A percentile compares a stretch with the other conserved stretches of the same genome.
These are phyloP conservation scores for Hansenula sp. DNA, from an alignment of 1,139 yeast genomes.

Conservation along the genomic window DNA sequence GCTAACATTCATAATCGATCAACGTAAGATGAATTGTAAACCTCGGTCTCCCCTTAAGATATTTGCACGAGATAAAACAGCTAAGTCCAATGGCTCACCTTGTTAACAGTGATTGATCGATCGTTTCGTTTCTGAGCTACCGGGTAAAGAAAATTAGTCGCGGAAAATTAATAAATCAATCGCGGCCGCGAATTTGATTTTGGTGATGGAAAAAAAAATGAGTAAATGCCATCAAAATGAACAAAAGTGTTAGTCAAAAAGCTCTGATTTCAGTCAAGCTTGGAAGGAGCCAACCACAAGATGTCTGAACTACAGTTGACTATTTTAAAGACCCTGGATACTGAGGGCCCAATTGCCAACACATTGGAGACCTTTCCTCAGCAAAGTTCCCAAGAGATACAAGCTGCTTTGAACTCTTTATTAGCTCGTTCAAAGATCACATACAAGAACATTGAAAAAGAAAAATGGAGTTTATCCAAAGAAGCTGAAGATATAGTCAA, in stretches of 20 bases:
- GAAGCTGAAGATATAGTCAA: slow-evolving; percentile 81
- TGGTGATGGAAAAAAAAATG: neutral
- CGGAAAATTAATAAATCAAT: neutral
- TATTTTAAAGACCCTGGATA: slow-evolving; percentile 60
- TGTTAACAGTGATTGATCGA: too few relatives aligned
- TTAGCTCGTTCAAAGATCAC: slow-evolving; percentile 80
- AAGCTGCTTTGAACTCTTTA: slow-evolving; percentile 81
- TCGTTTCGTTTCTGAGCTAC: too few relatives aligned
- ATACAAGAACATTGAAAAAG: slow-evolving; percentile 72
- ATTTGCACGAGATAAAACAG: too few relatives aligned
- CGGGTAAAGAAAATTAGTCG: too few relatives aligned
- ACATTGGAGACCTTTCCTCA: slow-evolving; percentile 57
- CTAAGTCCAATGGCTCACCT: too few relatives aligned
- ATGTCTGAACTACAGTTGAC: slow-evolving; percentile 36
- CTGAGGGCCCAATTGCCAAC: slow-evolving; percentile 57
- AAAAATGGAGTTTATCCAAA: slow-evolving; percentile 67
- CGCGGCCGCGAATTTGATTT: neutral
- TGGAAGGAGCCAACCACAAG: neutral
- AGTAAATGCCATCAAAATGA: neutral
- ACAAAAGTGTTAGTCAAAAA: neutral
- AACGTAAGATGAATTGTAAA: too few relatives aligned
- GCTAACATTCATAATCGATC: slow-evolving; percentile 3
- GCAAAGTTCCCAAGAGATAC: slow-evolving; percentile 48
- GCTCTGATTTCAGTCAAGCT: too few relatives aligned
- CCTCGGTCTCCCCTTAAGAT: too few relatives aligned